Conservation (phyloP, 306 rosid species). For the Vigna hirtella region DNA sequence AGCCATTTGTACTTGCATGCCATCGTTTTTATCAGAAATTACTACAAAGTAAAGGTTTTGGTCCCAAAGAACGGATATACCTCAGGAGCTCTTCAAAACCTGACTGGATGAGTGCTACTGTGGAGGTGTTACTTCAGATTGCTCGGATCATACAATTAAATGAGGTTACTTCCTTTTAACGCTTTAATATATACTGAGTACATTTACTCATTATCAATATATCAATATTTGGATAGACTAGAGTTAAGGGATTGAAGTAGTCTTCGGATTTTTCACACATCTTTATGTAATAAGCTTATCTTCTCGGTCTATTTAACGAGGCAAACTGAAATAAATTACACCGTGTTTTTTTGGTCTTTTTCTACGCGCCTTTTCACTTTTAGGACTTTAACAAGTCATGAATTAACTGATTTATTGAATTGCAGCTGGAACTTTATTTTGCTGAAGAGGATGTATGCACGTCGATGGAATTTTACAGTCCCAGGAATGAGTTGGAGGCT, state of each 20-base stretch:
- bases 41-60: slow-evolving; percentile 65
- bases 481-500: slow-evolving; percentile 83
- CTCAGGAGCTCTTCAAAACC: slow-evolving; percentile 49
- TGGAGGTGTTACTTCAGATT: slow-evolving; percentile 66
- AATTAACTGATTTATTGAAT: slow-evolving; percentile 39
- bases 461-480: slow-evolving; percentile 65
- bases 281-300: slow-evolving; percentile 10
- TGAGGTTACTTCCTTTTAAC: slow-evolving; percentile 66
- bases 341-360: neutral
- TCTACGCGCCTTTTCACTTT: slow-evolving; percentile 3
- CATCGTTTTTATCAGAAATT: slow-evolving; percentile 57
- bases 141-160: slow-evolving; percentile 72
- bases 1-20: slow-evolving; percentile 26
- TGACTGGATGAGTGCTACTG: slow-evolving; percentile 49
- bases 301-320: slow-evolving; percentile 31
- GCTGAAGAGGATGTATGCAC: slow-evolving; percentile 56
- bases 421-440: slow-evolving; percentile 92
- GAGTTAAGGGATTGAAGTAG: slow-evolving; percentile 27
- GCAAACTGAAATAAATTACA: slow-evolving; percentile 37
- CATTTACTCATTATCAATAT: slow-evolving; percentile 30
- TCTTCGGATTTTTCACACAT: slow-evolving; percentile 4
- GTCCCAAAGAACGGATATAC: slow-evolving; percentile 59
- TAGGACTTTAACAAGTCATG: slow-evolving; percentile 39
- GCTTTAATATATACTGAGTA: slow-evolving; percentile 26
- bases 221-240: slow-evolving; percentile 27